These are phyloP conservation scores for Malus hybrid DNA, from an alignment of 331 rosid species.

Conservation along the genomic window DNA sequence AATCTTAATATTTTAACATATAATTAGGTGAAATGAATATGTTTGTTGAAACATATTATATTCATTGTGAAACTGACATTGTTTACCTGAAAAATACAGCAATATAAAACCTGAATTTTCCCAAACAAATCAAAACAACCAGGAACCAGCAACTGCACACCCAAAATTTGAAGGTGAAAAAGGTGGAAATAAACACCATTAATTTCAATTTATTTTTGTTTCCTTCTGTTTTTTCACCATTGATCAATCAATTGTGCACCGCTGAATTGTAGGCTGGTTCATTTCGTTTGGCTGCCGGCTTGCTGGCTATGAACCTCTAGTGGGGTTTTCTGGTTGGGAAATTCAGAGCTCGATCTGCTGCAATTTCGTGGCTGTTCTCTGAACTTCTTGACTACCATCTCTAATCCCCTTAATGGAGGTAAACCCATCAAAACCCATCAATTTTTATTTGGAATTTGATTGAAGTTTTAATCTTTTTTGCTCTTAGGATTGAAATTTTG, in stretches of 20 bases:
- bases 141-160: conserved; percentile 13
- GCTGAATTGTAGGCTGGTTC: conserved; percentile 24
- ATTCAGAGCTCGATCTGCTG: conserved; percentile 28
- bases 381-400: conserved; percentile 27
- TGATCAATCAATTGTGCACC: conserved; percentile 6
- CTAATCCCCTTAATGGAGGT: conserved; percentile 45
- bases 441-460: background rate
- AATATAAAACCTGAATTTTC: background rate
- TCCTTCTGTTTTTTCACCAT: background rate
- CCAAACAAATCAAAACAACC: background rate
- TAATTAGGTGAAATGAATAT: background rate
- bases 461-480: background rate
- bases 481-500: background rate
- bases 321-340: conserved; percentile 22
- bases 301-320: conserved; percentile 35
- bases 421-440: conserved; percentile 11
- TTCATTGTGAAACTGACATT: background rate
- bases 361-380: conserved; percentile 25
- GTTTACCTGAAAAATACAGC: background rate
- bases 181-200: too few relatives aligned
- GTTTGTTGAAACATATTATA: background rate
- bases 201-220: too few relatives aligned
- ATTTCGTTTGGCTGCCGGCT: background rate
- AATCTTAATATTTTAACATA: background rate
- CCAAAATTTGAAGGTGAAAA: conserved; percentile 41